phyloP scores from a whole-genome alignment of 176 grass and related monocot species.

The Bothriochloa decipiens region DNA sequence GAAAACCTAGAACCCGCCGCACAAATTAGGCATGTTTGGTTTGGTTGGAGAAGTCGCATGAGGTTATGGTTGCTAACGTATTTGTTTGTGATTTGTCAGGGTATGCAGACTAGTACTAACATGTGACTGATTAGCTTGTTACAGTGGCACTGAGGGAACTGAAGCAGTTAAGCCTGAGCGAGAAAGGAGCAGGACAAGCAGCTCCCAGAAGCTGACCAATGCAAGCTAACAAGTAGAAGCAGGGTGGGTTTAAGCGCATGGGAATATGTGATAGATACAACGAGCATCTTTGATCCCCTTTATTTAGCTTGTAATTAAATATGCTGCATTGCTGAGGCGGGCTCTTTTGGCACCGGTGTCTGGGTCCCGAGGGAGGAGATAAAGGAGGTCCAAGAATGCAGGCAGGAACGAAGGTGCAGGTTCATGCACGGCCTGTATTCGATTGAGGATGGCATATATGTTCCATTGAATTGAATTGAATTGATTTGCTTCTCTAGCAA shows the following conservation, averaged over 20 bases:
- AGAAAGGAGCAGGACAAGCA: too few relatives aligned
- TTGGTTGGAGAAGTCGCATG: neutral
- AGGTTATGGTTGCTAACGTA: neutral
- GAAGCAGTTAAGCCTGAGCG: too few relatives aligned
- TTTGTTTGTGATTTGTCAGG: neutral
- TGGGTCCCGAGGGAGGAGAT: neutral
- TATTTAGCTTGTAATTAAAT: neutral
- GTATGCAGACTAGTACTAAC: neutral
- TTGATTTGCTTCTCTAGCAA: neutral
- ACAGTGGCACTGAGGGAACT: constrained; percentile 14
- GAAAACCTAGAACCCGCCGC: neutral
- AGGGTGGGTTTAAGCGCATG: neutral
- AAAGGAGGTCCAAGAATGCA: neutral
- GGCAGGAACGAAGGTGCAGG: neutral
- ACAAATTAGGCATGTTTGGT: neutral
- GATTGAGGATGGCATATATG: too few relatives aligned
- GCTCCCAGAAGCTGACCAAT: neutral
- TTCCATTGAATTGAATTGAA: too few relatives aligned
- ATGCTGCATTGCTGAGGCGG: neutral
- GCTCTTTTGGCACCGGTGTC: neutral
- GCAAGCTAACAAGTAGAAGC: neutral
- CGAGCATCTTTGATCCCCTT: neutral
- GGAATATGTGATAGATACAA: neutral
- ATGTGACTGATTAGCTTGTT: constrained; percentile 39
- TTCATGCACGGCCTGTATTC: neutral